Evolutionary conservation across 306 rosid species (phyloP).

Genomic region (Fragaria vesca): DNA sequence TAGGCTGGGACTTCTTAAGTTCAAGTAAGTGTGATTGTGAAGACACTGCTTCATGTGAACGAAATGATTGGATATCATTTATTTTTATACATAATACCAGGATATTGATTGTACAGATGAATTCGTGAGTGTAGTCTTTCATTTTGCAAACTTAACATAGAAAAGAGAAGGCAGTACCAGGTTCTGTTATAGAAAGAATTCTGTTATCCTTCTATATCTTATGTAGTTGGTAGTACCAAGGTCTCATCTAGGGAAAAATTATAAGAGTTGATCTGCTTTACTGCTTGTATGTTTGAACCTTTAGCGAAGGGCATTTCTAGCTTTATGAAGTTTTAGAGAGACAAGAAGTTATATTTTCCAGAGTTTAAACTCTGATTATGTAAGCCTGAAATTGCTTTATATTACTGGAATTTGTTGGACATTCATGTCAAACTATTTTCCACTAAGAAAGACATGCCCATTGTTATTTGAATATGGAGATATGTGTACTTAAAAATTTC

Average conservation of each 20-base stretch:
- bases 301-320: neutral
- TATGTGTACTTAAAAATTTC: neutral
- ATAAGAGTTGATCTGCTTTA: neutral
- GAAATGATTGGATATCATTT: neutral
- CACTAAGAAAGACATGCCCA: neutral
- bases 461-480: neutral
- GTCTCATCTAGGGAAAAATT: neutral
- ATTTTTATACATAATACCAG: neutral
- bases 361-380: neutral
- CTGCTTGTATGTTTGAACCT: neutral
- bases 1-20: neutral
- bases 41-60: neutral
- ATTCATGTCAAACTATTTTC: neutral
- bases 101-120: neutral
- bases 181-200: neutral
- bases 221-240: neutral
- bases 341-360: neutral
- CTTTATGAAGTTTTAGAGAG: neutral
- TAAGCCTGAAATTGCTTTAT: neutral
- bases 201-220: neutral
- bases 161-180: neutral
- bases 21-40: neutral
- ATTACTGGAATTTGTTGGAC: neutral
- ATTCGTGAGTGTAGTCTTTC: neutral
- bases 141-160: neutral